Conservation (phyloP, 2,329 filamentous ascomycete genomes). For the Xylariaceae sp. region DNA sequence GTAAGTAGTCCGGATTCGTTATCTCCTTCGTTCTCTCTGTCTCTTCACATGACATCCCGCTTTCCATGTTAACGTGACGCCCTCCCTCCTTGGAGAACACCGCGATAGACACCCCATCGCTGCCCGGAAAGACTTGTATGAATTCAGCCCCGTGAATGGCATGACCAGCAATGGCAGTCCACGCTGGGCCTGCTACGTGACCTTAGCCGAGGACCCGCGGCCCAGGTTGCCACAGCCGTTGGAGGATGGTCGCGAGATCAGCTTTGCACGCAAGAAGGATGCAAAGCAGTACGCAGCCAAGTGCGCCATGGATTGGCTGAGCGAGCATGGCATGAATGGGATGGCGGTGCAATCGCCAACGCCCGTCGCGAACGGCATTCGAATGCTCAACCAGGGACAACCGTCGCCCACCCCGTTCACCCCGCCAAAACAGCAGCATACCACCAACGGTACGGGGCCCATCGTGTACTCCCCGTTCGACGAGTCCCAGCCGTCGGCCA, state of each 20-base stretch:
- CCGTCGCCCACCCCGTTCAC: neutral
- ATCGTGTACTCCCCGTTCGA: slow-evolving; percentile 21
- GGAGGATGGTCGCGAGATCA: slow-evolving; percentile 24
- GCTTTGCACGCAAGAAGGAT: slow-evolving; percentile 46
- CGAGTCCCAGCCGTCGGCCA: slow-evolving; percentile 18
- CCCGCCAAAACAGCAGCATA: too few relatives aligned
- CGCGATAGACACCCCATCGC: slow-evolving; percentile 22
- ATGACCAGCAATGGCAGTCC: slow-evolving; percentile 8
- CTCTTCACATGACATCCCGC: slow-evolving; percentile 12
- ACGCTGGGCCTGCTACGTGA: slow-evolving; percentile 28
- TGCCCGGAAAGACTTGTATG: neutral
- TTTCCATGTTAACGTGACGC: slow-evolving; percentile 23
- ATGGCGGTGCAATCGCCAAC: slow-evolving; percentile 18
- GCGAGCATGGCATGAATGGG: slow-evolving; percentile 14
- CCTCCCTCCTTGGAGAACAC: slow-evolving; percentile 1
- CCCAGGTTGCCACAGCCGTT: slow-evolving; percentile 21
- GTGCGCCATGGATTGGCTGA: slow-evolving; percentile 41
- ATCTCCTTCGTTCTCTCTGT: neutral
- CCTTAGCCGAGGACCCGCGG: slow-evolving; percentile 23
- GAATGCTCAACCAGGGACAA: slow-evolving; percentile 3
- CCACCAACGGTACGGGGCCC: neutral
- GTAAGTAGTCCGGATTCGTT: slow-evolving; percentile 25
- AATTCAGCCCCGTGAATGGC: neutral
- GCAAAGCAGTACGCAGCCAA: slow-evolving; percentile 51
- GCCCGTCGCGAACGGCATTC: slow-evolving; percentile 7